phyloP scores from a whole-genome alignment of 345 rosid genomes.

The Odontarrhena argentea region DNA sequence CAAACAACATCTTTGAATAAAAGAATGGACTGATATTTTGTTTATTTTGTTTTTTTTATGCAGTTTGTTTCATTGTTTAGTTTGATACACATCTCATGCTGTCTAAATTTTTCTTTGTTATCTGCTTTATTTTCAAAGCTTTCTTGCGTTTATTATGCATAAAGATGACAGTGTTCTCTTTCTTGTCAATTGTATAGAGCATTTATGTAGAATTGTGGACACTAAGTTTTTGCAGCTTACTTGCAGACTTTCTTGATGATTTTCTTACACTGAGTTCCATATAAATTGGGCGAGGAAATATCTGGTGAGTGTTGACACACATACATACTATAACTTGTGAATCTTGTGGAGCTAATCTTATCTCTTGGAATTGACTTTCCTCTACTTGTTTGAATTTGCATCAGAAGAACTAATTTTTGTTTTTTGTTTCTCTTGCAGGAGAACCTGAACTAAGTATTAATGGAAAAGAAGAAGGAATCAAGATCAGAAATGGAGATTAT shows the following conservation, averaged over 20 bases:
- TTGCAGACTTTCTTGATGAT: no score
- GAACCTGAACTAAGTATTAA: constrained; percentile 84
- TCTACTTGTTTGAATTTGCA: no score
- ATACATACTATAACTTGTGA: constrained; percentile 71
- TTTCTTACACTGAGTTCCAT: background rate
- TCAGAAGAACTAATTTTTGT: no score
- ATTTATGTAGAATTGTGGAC: no score
- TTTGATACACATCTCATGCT: no score
- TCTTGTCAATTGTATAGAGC: no score
- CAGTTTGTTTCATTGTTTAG: constrained; percentile 54
- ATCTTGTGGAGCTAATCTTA: constrained; percentile 76
- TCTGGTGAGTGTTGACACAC: constrained; percentile 82
- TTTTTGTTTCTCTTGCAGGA: constrained; percentile 52
- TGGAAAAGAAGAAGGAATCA: constrained; percentile 94
- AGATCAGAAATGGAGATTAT: constrained; percentile 96
- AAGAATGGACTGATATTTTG: constrained; percentile 28
- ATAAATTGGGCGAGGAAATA: constrained; percentile 91
- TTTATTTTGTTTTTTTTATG: constrained; percentile 26
- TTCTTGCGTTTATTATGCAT: no score
- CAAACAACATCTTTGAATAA: background rate
- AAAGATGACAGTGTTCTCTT: no score
- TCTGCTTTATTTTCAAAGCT: no score
- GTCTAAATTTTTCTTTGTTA: no score
- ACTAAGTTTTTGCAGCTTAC: no score
- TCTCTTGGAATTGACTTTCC: background rate